These are phyloP conservation scores for Pleurotus tuber-regium DNA, from an alignment of 768 basidiomycete species.

Conservation along the genomic window DNA sequence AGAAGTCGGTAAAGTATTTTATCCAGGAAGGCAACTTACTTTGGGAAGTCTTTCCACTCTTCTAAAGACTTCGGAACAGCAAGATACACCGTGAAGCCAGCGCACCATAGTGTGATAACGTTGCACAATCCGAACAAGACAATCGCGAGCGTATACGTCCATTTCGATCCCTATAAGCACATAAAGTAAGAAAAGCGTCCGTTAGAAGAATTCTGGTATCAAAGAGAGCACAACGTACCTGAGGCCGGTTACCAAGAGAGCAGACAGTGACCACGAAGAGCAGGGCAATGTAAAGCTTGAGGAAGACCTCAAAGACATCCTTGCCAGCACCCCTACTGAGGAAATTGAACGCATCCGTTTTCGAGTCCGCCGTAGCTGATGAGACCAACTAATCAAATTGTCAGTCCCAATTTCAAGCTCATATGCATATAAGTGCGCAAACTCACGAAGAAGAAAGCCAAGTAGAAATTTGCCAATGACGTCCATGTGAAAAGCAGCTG, in stretches of 20 bases:
- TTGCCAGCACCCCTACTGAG: conserved; percentile 68
- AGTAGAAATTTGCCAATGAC: conserved; percentile 87
- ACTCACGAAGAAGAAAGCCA: conserved; percentile 91
- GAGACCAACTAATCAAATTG: conserved; percentile 59
- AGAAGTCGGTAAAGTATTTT: conserved; percentile 14
- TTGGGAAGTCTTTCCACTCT: conserved; percentile 71
- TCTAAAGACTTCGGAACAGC: conserved; percentile 72
- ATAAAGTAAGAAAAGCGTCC: too few species aligned
- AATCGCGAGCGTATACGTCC: conserved; percentile 76
- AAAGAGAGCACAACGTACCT: conserved; percentile 26
- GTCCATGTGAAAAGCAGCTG: conserved; percentile 96
- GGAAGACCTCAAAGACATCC: conserved; percentile 76
- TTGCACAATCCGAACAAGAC: conserved; percentile 78
- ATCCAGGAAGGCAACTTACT: conserved; percentile 43
- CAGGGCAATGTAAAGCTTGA: conserved; percentile 78
- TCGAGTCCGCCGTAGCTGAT: conserved; percentile 61
- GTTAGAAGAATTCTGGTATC: not conserved
- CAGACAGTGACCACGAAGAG: conserved; percentile 82
- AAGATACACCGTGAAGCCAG: conserved; percentile 86
- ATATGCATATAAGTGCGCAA: conserved; percentile 11
- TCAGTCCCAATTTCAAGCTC: not conserved
- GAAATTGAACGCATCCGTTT: conserved; percentile 78
- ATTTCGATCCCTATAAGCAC: conserved; percentile 83
- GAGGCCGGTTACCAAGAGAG: conserved; percentile 90
- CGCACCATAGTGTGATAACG: conserved; percentile 83